Percentiles rank a stretch among this genome's conserved stretches.
These are phyloP conservation scores for Chalciporus pseudorubinellus DNA, from an alignment of 768 basidiomycete genomes.

Conservation along the genomic window DNA sequence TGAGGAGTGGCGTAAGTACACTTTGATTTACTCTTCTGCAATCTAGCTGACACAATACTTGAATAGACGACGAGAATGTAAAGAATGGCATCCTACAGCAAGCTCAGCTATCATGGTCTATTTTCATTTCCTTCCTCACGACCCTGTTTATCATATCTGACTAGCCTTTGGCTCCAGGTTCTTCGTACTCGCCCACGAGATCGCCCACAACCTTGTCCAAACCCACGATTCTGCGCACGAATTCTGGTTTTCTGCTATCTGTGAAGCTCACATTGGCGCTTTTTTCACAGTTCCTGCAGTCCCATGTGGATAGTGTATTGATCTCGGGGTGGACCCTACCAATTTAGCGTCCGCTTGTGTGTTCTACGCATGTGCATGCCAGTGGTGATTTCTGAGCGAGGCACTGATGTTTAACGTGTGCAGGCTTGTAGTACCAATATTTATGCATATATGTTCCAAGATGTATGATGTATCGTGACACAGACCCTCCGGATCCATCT, in stretches of 20 bases:
- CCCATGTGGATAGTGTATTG: too few relatives aligned
- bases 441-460: too few relatives aligned
- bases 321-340: too few relatives aligned
- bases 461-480: too few relatives aligned
- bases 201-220: conserved; percentile 83
- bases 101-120: conserved; percentile 79
- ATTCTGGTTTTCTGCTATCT: conserved; percentile 87
- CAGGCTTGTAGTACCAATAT: too few relatives aligned
- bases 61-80: conserved; percentile 68
- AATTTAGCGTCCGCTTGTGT: too few relatives aligned
- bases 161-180: conserved; percentile 51
- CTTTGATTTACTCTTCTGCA: not conserved
- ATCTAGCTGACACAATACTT: not conserved
- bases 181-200: conserved; percentile 85
- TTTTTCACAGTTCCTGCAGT: conserved; percentile 29
- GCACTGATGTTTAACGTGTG: too few relatives aligned
- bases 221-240: conserved; percentile 87
- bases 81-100: conserved; percentile 46
- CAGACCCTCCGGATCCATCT: too few relatives aligned
- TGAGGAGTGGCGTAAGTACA: conserved; percentile 74
- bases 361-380: too few relatives aligned
- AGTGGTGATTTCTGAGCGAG: too few relatives aligned
- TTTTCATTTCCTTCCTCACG: not conserved
- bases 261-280: conserved; percentile 54
- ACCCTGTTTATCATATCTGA: too few relatives aligned